These are phyloP conservation scores for Phytophthora sansomeana DNA, from an alignment of 352 stramenopile species.

Conservation along the genomic window DNA sequence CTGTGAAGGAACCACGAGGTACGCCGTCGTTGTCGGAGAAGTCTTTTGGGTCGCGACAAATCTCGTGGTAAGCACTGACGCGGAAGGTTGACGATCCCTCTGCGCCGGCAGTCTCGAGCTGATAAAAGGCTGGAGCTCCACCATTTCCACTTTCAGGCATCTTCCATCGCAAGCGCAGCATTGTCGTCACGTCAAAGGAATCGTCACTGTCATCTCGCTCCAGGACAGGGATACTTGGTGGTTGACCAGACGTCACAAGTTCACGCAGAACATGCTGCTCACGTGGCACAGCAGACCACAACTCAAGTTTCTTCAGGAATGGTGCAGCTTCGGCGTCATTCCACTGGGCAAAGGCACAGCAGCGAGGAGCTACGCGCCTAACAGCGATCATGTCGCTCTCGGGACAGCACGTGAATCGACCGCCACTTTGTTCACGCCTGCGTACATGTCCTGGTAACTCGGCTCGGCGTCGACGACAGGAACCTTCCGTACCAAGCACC, in stretches of 20 bases:
- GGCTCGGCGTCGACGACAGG: constrained; percentile 56
- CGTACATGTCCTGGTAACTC: constrained; percentile 76
- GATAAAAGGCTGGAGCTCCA: constrained; percentile 79
- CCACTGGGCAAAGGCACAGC: constrained; percentile 71
- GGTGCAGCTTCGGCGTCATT: constrained; percentile 56
- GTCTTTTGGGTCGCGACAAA: constrained; percentile 90
- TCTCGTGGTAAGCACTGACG: constrained; percentile 77
- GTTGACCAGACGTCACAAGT: constrained; percentile 70
- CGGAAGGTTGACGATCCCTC: constrained; percentile 75
- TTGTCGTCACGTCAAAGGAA: constrained; percentile 71
- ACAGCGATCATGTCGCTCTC: constrained; percentile 78
- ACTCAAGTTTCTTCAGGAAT: constrained; percentile 75
- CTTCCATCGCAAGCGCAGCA: constrained; percentile 72
- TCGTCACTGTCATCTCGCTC: constrained; percentile 50
- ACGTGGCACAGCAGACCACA: constrained; percentile 74
- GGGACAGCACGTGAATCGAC: constrained; percentile 59
- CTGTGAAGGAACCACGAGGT: constrained; percentile 78
- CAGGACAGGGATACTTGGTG: constrained; percentile 61
- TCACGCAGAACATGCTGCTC: constrained; percentile 77
- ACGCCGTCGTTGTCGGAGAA: constrained; percentile 83
- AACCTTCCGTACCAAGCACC: constrained; percentile 59
- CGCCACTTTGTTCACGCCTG: constrained; percentile 57
- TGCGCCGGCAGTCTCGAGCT: constrained; percentile 80
- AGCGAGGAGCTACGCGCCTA: constrained; percentile 58
- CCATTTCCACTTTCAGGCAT: constrained; percentile 70